Conservation (phyloP, 139 green algal genomes). For the Mychonastes homosphaera region DNA sequence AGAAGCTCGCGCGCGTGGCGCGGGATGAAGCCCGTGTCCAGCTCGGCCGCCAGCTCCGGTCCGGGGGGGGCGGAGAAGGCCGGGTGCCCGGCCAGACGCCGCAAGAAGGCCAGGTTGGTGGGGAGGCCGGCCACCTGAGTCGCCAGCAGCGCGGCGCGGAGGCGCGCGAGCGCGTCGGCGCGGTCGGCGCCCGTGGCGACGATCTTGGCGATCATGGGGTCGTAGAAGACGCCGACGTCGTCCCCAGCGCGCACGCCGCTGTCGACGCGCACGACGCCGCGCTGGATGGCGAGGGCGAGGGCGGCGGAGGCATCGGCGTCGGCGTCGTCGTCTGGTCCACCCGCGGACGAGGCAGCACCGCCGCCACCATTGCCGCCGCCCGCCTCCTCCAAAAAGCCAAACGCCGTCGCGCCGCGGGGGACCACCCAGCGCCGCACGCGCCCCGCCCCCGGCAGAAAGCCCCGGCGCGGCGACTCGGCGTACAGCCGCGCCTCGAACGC, state of each 20-base stretch:
- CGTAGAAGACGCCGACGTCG: slow-evolving; percentile 31
- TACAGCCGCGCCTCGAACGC: slow-evolving; percentile 83
- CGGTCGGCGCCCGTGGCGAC: slow-evolving; percentile 32
- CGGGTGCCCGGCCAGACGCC: slow-evolving; percentile 41
- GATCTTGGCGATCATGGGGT: slow-evolving; percentile 78
- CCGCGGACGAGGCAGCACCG: not conserved
- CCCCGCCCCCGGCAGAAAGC: slow-evolving; percentile 31
- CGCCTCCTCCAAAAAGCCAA: slow-evolving; percentile 6
- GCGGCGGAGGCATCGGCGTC: no score
- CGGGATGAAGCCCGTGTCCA: slow-evolving; percentile 26
- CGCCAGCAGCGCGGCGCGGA: slow-evolving; percentile 25
- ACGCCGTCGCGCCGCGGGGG: slow-evolving; percentile 21
- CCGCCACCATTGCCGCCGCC: not conserved
- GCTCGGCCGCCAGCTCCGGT: slow-evolving; percentile 13
- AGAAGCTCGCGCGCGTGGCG: slow-evolving; percentile 22
- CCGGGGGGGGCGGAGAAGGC: slow-evolving; percentile 43
- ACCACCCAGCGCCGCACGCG: slow-evolving; percentile 38
- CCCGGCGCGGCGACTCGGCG: slow-evolving; percentile 45
- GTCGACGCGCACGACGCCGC: slow-evolving; percentile 45
- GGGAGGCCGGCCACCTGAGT: slow-evolving; percentile 56
- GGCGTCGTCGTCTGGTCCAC: slow-evolving; percentile 5
- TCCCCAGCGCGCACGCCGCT: slow-evolving; percentile 57
- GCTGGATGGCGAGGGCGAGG: no score
- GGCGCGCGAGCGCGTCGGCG: slow-evolving; percentile 17
- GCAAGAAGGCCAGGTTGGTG: slow-evolving; percentile 66